phyloP scores from a whole-genome alignment of 306 rosid species.

The Trichosanthes cucumerina region DNA sequence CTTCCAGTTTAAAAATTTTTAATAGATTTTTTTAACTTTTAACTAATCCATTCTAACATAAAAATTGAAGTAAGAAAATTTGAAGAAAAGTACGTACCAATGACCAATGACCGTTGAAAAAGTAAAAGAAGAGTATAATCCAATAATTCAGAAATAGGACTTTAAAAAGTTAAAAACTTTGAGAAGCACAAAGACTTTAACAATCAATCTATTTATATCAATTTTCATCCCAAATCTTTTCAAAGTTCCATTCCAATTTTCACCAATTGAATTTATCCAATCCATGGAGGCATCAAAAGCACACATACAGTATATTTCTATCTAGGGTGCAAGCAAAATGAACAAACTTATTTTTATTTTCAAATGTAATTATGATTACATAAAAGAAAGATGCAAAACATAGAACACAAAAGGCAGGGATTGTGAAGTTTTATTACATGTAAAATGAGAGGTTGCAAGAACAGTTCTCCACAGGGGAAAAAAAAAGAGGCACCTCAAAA shows the following conservation, averaged over 20 bases:
- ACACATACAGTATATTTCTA: background rate
- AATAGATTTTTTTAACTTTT: no score
- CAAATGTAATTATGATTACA: background rate
- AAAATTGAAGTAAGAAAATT: no score
- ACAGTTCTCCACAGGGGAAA: background rate
- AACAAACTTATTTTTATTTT: slow-evolving; percentile 15
- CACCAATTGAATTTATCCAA: background rate
- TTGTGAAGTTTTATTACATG: background rate
- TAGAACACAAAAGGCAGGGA: slow-evolving; percentile 14
- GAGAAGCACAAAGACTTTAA: no score
- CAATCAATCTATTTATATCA: background rate
- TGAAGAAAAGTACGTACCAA: no score
- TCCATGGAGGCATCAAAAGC: background rate
- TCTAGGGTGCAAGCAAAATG: slow-evolving; percentile 11
- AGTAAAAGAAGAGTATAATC: no score
- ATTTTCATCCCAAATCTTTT: background rate
- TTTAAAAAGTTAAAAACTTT: no score
- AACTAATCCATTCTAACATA: no score
- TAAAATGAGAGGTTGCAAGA: background rate
- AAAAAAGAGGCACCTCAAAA: background rate
- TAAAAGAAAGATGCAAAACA: background rate
- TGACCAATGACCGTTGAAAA: no score
- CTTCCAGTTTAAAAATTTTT: no score
- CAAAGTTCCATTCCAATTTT: background rate
- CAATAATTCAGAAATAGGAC: no score